phyloP scores from a whole-genome alignment of 208 protist genomes.

The Trichomonas tenax region DNA sequence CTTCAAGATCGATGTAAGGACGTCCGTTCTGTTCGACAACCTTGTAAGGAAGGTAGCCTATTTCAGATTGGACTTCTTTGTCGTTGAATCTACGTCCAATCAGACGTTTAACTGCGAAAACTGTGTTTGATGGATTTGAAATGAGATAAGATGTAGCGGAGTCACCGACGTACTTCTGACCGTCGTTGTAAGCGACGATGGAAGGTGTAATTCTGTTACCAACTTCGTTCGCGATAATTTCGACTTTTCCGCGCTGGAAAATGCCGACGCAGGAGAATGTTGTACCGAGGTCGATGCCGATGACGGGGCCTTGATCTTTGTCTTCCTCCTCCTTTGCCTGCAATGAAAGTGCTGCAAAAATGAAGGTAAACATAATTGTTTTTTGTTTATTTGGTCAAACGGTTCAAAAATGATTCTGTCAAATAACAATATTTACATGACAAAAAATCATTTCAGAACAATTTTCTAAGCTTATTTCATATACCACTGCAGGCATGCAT shows the following conservation, averaged over 20 bases:
- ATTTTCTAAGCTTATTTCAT: too few species aligned
- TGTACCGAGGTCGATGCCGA: too few species aligned
- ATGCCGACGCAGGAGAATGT: conserved; percentile 48
- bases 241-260: conserved; percentile 45
- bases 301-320: too few species aligned
- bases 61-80: conserved; percentile 65
- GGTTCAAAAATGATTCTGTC: too few species aligned
- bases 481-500: too few species aligned
- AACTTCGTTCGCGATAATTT: too few species aligned
- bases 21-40: conserved; percentile 61
- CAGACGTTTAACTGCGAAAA: conserved; percentile 56
- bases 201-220: background rate
- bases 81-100: conserved; percentile 66
- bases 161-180: background rate
- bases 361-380: too few species aligned
- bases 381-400: too few species aligned
- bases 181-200: background rate
- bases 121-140: conserved; percentile 56
- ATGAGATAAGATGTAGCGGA: background rate
- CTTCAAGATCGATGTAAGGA: conserved; percentile 61
- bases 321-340: too few species aligned
- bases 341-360: too few species aligned
- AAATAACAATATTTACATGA: too few species aligned
- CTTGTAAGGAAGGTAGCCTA: conserved; percentile 76
- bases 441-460: too few species aligned